phyloP scores from a whole-genome alignment of 345 rosid species.

The Jatropha curcas region DNA sequence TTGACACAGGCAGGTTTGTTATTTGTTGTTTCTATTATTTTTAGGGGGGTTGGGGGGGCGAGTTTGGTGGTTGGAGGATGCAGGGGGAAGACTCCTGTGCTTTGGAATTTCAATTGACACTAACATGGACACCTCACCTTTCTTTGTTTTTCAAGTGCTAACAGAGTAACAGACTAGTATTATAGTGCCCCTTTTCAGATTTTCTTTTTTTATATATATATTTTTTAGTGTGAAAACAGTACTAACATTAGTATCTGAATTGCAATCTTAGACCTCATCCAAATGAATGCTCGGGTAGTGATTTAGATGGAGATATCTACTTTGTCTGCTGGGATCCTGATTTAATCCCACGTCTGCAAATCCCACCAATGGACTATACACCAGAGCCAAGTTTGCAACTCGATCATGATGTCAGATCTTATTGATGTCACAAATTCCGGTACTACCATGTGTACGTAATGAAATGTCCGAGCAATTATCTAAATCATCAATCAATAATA shows the following conservation, averaged over 20 bases:
- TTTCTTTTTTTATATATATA: too few relatives aligned
- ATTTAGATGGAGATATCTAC: conserved; percentile 78
- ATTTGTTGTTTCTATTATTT: too few relatives aligned
- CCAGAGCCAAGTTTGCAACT: conserved; percentile 48
- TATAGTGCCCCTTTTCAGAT: background rate
- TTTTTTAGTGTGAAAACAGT: background rate
- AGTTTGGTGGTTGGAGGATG: too few relatives aligned
- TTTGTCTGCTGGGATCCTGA: conserved; percentile 76
- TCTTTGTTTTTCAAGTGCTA: background rate
- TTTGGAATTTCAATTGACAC: background rate
- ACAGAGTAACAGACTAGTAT: background rate
- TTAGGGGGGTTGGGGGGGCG: background rate
- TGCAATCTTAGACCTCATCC: conserved; percentile 63
- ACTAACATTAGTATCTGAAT: conserved; percentile 14
- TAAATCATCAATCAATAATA: background rate
- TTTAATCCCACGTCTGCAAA: conserved; percentile 44
- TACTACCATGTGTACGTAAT: conserved; percentile 14
- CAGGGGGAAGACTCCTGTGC: too few relatives aligned
- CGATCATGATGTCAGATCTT: conserved; percentile 66
- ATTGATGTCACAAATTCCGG: too few relatives aligned
- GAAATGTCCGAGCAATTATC: background rate
- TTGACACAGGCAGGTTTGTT: too few relatives aligned
- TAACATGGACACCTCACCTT: background rate
- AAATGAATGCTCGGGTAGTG: conserved; percentile 80
- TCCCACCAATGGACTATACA: conserved; percentile 66